Evolutionary conservation across 257 asterid genomes (phyloP), one percentile per base, ranked within the genome.

Genomic region (Solanum paucissectum): DNA sequence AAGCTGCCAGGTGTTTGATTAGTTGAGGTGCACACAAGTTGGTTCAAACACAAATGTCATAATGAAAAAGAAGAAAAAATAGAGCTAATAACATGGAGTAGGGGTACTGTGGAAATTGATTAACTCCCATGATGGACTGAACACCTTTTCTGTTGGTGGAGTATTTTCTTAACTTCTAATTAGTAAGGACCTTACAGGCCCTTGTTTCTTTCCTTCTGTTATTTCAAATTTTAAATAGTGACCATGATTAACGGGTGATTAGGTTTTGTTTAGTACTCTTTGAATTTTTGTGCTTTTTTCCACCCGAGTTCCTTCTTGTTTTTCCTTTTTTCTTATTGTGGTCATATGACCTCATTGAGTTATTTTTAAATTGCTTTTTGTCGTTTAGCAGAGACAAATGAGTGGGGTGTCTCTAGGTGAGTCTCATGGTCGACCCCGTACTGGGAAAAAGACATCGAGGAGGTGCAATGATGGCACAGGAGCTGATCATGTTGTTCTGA

Each of bases 301-400:
- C 42, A 46, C 42, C 64, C 16, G 10, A 27, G 42, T 49, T 81
- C 68, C 85, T 46, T 18, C 68, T 81, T 81, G 29, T 49, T 46
- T 46, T 29, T 79, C 25, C 37, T 7, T 81, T 49, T 49, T 46
- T 34, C 27, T 73, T 9, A 11, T 44, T 81, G 18, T 46, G 27
- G n/a, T 46, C 84, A 77, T 46, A 46, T 46, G 85, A 79, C 25
- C 85, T 79, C 27, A 27, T 27, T 27, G 68, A 46, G 85, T 46
- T 14, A 49, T 81, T 46, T 81, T 27, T 46, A 46, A 81, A 46
- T 46, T 46, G 42, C 40, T 46, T 46, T 25, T 18, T 79, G 64
- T 27, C n/a, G 18, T 49, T 27, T 81, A 21, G 42, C 92, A 91
- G 94, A 89, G 86, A 88, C 86, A 87, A 85, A 95, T 95, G 98